phyloP scores from a whole-genome alignment of 225 moss, liverwort and hornwort species.

The Polytrichum formosum region DNA sequence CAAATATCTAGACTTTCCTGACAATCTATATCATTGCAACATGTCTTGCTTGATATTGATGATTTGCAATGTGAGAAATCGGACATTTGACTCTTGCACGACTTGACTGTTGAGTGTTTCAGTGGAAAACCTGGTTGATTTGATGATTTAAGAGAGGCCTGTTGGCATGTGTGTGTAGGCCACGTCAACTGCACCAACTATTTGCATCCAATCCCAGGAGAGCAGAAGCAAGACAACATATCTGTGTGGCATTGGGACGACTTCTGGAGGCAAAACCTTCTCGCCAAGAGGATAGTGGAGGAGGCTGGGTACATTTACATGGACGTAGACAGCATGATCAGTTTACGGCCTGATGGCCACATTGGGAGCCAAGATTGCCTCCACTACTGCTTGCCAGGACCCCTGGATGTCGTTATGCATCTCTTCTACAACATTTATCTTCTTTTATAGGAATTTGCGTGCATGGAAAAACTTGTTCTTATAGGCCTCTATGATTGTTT shows the following conservation, averaged over 20 bases:
- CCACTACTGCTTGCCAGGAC: conserved; percentile 54
- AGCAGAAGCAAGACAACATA: conserved; percentile 17
- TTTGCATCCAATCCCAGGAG: conserved; percentile 19
- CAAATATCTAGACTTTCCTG: too few species aligned
- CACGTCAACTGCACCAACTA: conserved; percentile 30
- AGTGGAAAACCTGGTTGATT: neutral
- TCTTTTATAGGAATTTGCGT: conserved; percentile 9
- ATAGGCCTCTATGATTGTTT: too few species aligned
- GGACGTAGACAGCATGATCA: conserved; percentile 44
- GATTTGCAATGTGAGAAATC: neutral
- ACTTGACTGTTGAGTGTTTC: neutral
- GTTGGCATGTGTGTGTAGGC: conserved; percentile 17
- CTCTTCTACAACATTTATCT: conserved; percentile 35
- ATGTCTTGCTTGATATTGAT: neutral
- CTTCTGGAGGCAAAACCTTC: conserved; percentile 39
- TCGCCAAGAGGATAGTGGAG: conserved; percentile 31
- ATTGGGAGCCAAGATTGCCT: conserved; percentile 44
- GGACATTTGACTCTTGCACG: neutral
- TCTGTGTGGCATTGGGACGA: conserved; percentile 42
- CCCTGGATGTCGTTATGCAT: conserved; percentile 35
- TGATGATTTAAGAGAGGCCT: neutral
- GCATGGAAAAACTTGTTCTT: too few species aligned
- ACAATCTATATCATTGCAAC: neutral
- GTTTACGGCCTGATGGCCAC: conserved; percentile 46
- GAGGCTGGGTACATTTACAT: conserved; percentile 36